Evolutionary conservation across 2,329 filamentous ascomycete genomes (phyloP).

Genomic region (Arachnopeziza araneosa): DNA sequence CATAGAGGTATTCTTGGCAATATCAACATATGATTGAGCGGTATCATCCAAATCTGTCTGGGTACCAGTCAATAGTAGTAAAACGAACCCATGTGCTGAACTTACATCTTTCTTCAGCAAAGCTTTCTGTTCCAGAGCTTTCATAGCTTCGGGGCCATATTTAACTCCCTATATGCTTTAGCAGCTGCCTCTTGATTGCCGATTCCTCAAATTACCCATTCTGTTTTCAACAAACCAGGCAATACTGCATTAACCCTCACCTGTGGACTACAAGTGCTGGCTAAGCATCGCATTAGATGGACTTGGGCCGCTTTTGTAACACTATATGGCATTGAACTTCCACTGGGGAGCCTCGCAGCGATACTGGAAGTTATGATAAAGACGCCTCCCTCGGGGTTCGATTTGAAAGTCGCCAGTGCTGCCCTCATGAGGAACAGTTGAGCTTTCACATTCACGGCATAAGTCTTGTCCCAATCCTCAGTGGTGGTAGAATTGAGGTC

Average conservation of each 20-base stretch:
- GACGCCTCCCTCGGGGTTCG: constrained; percentile 56
- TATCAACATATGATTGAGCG: constrained; percentile 48
- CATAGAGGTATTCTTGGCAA: constrained; percentile 42
- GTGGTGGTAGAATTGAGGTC: constrained; percentile 19
- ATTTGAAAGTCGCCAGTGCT: constrained; percentile 52
- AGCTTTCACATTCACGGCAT: constrained; percentile 55
- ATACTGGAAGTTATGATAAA: constrained; percentile 59
- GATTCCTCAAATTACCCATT: constrained; percentile 43
- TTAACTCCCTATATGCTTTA: constrained; percentile 38
- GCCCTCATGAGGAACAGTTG: constrained; percentile 48
- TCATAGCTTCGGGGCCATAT: constrained; percentile 47
- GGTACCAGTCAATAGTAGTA: background rate
- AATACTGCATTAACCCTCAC: constrained; percentile 59
- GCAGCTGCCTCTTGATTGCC: background rate
- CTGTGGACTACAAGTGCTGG: constrained; percentile 55
- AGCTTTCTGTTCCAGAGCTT: constrained; percentile 42
- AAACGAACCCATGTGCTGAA: background rate
- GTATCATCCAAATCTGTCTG: constrained; percentile 47
- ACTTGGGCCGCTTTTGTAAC: constrained; percentile 43
- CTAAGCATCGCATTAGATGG: constrained; percentile 61
- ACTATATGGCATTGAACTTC: constrained; percentile 30
- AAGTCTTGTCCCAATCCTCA: constrained; percentile 39
- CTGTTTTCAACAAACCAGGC: constrained; percentile 59
- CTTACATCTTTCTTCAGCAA: constrained; percentile 49
- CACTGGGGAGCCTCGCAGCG: constrained; percentile 39